Evolutionary conservation across 768 basidiomycete species (phyloP), one percentile per base, ranked within the genome.

Genomic region (Termitomyces sp.): DNA sequence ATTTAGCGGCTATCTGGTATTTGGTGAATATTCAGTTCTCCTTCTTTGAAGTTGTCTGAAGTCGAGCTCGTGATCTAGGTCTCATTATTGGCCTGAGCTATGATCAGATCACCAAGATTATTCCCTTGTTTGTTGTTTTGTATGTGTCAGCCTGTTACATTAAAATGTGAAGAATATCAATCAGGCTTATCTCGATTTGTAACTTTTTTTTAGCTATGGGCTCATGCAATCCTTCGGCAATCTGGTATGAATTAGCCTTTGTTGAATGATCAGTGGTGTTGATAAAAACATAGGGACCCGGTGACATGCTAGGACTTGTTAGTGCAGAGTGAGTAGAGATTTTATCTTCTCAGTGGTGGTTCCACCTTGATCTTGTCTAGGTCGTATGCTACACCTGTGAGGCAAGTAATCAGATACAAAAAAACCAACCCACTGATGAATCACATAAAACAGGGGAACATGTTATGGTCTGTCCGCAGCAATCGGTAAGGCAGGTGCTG

Each of bases 201-300:
- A 33, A 27, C 16, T 7, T 4, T 29, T 4, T 45, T 47, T 7
- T 54, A 85, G 83, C 59, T 89, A 86, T 65, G 88, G 84, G 2
- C 69, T 87, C 51, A 86, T 89, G 86, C 83, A 87, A 60, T 86
- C 82, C 3, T 79, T 76, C 42, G 86, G 86, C n/a, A 88, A 88
- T 61, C 45, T 88, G 70, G 83, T 80, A 63, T 36, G 71, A 63
- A 18, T 15, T 33, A 39, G 33, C 35, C 20, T 20, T 27, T 36
- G 12, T 45, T 29, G 9, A 31, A 27, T 25, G 11, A 10, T 13
- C n/a, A 35, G 5, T n/a, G n/a, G 18, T 4, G 15, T 15, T 56
- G 29, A 22, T 15, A 49, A 22, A 27, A 41, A 36, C 53, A 22
- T 57, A 85, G 83, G 86, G 87, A 16, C 86, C 87, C 2, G 88